Base-by-base conservation (phyloP, 192 early-diverging fungal species). In the Coemansia sp. region DNA sequence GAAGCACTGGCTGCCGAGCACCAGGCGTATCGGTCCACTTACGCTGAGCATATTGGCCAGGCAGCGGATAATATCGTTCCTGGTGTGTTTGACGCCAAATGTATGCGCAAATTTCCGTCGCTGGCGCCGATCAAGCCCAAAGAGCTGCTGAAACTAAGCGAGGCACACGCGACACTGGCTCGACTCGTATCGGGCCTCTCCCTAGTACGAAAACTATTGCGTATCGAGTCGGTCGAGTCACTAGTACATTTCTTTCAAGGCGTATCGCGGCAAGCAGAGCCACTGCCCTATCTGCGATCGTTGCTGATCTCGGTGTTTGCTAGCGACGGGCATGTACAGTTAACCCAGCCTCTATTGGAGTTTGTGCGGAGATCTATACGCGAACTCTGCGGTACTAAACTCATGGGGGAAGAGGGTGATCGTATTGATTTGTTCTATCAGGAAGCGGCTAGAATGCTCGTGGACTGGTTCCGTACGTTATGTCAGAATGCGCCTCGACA, bases 71-170 rank as follows among this genome's bases (percentile, higher is more conserved):
- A 0, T 10, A 4, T 11, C 42, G 79, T 82, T 40, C 60, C 68
- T 16, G 79, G 79, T 0, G 71, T 64, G 23, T 82, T 82, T 8
- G 79, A 82, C 59, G 13, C 14, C 21, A 73, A 73, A 52, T 82
- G 79, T 66, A 82, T 82, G 79, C 79, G 75, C 58, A 63, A 61
- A 40, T 82, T 71, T 37, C 68, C 79, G 75, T 59, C 68, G 33
- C 42, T 73, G 37, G 67, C 62, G 30, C 79, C 79, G 13, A 57
- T 77, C 61, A 76, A 76, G 75, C 79, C 79, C 19, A 58, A 58
- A 13, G 59, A 58, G 42, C 66, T 82, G 61, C 32, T 73, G 44
- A 30, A 39, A 17, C 57, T 30, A 16, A 35, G 3, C 3, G 65
- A 60, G 28, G 44, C 74, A 19, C 71, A 66, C 35, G 33, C 10